A percentile compares a stretch with the other conserved stretches of the same genome.
These are phyloP conservation scores for Saccharomycopsis guyanensis DNA, from an alignment of 805 yeast species.

Conservation along the genomic window DNA sequence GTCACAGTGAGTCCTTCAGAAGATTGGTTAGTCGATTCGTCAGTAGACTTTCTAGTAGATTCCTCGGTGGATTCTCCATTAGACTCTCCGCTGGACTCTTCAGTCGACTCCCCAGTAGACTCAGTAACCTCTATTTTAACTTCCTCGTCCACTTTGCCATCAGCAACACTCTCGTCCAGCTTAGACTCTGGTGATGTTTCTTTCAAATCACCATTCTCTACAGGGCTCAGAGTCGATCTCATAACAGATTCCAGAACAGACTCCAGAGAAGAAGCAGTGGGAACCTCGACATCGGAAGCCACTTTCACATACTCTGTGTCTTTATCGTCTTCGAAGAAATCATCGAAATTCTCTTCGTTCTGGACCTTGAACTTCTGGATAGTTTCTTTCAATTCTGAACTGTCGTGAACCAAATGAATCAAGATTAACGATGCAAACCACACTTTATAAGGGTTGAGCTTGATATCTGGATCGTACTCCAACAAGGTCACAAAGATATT, in stretches of 20 bases:
- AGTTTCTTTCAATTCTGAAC: conserved; percentile 39
- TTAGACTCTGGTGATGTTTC: neutral
- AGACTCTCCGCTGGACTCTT: neutral
- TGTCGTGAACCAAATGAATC: conserved; percentile 52
- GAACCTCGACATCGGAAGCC: neutral
- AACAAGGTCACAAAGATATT: conserved; percentile 66
- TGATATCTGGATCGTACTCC: conserved; percentile 65
- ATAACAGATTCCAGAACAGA: too few species aligned
- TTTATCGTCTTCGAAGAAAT: conserved; percentile 20
- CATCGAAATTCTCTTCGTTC: conserved; percentile 28
- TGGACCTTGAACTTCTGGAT: conserved; percentile 52
- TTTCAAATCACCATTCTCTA: neutral
- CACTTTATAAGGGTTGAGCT: conserved; percentile 75
- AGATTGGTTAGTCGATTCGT: neutral
- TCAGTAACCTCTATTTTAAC: neutral
- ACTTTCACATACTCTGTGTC: conserved; percentile 2
- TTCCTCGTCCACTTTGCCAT: neutral
- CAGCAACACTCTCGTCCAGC: neutral
- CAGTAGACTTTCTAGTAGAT: neutral
- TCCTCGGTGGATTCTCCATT: neutral
- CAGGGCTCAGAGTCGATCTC: too few species aligned
- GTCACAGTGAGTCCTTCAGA: neutral
- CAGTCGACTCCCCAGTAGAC: neutral
- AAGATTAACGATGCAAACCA: conserved; percentile 78
- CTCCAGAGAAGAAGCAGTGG: too few species aligned